A percentile compares a stretch with the other conserved stretches of the same genome.
Evolutionary conservation across 2,329 filamentous ascomycete species (phyloP).

Genomic region (Eutypa lata): DNA sequence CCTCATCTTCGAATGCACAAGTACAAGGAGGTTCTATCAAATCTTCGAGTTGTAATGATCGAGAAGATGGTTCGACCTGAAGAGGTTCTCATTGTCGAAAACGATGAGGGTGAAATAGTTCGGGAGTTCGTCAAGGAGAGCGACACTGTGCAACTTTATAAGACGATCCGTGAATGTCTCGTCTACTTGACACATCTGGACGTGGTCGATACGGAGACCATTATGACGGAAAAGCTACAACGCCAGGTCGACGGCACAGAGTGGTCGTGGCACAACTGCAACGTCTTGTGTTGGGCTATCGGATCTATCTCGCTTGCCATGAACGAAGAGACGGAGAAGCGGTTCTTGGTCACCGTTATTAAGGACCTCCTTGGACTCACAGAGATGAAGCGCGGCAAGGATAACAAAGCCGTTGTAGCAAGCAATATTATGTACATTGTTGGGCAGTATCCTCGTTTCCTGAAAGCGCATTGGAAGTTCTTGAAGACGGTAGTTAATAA

Average conservation of each 20-base stretch:
- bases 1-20: conserved; percentile 90
- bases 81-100: conserved; percentile 98
- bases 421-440: conserved; percentile 99
- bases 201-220: conserved; percentile 94
- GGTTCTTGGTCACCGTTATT: conserved; percentile 96
- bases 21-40: conserved; percentile 90
- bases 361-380: conserved; percentile 96
- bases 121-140: conserved; percentile 99
- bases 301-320: conserved; percentile 97
- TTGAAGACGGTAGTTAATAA: conserved; percentile 99
- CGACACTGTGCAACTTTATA: conserved; percentile 98
- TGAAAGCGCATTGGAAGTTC: conserved; percentile 99
- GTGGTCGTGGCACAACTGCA: conserved; percentile 99
- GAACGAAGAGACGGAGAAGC: conserved; percentile 99
- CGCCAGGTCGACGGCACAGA: conserved; percentile 92
- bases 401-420: conserved; percentile 98
- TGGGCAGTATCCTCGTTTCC: conserved; percentile 93
- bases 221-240: conserved; percentile 98
- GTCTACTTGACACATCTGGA: conserved; percentile 97
- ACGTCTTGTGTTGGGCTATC: conserved; percentile 98
- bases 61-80: conserved; percentile 99
- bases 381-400: conserved; percentile 98
- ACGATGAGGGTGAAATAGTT: conserved; percentile 98
- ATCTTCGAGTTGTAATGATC: conserved; percentile 96
- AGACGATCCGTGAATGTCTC: conserved; percentile 94